Evolutionary conservation across 768 basidiomycete genomes (phyloP).

Genomic region (Piloderma croceum): DNA sequence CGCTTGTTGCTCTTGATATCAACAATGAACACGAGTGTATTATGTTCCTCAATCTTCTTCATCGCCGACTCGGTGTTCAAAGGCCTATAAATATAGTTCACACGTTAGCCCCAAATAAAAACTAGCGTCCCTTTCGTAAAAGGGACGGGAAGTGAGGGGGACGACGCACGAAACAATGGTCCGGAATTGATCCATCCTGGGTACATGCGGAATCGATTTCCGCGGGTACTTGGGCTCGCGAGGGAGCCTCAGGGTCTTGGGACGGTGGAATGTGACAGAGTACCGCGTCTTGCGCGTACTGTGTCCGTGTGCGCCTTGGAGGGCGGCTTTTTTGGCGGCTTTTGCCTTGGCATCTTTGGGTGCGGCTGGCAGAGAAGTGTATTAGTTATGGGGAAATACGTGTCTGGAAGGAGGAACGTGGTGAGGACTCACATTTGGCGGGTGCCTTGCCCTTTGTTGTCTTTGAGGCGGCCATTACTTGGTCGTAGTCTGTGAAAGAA

Average conservation of each 20-base stretch:
- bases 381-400: not conserved
- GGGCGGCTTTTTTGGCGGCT: conserved; percentile 92
- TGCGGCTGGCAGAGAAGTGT: conserved; percentile 5
- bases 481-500: conserved; percentile 5
- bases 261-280: conserved; percentile 91
- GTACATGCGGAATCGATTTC: conserved; percentile 86
- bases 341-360: conserved; percentile 68
- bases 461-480: conserved; percentile 68
- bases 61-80: conserved; percentile 96
- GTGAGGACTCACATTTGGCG: conserved; percentile 39
- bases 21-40: conserved; percentile 97
- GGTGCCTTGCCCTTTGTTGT: conserved; percentile 57
- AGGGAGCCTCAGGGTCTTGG: conserved; percentile 82
- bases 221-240: conserved; percentile 93
- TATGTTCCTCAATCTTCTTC: conserved; percentile 99
- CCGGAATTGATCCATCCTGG: conserved; percentile 95
- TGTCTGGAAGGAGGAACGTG: not conserved
- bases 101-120: no score
- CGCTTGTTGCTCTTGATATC: conserved; percentile 95
- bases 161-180: conserved; percentile 80
- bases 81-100: no score
- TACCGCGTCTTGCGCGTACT: conserved; percentile 74
- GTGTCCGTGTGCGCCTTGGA: conserved; percentile 79
- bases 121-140: no score
- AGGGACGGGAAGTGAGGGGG: no score